Evolutionary conservation across 2,329 filamentous ascomycete genomes (phyloP).

Genomic region (Scedosporium boydii): DNA sequence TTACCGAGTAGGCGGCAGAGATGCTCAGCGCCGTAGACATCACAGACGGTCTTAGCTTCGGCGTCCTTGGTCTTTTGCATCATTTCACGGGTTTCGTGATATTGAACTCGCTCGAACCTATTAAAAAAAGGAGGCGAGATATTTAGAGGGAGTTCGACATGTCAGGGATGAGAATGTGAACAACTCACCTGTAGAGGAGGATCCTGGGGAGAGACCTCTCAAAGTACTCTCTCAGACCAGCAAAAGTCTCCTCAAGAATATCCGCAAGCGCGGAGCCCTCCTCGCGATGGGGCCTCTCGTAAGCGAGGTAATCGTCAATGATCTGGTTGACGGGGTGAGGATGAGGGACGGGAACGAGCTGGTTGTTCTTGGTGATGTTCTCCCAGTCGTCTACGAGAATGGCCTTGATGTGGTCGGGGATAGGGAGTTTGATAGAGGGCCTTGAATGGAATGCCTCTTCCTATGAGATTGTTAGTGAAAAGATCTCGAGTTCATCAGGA

Average conservation of each 20-base stretch:
- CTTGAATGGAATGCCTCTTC: constrained; percentile 80
- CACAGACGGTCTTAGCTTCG: constrained; percentile 61
- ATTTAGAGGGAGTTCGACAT: too few species aligned
- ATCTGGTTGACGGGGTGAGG: constrained; percentile 66
- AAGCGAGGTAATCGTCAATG: constrained; percentile 67
- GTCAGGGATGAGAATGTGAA: background rate
- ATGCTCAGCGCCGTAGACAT: constrained; percentile 91
- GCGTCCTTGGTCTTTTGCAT: constrained; percentile 57
- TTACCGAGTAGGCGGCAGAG: constrained; percentile 82
- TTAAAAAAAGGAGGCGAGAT: background rate
- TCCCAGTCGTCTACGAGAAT: constrained; percentile 98
- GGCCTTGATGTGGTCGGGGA: constrained; percentile 85
- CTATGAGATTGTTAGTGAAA: constrained; percentile 34
- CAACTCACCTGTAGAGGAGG: constrained; percentile 63
- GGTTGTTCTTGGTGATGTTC: constrained; percentile 90
- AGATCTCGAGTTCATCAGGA: background rate
- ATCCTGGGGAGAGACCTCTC: constrained; percentile 82
- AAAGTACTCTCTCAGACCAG: constrained; percentile 87
- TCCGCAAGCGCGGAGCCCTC: constrained; percentile 64
- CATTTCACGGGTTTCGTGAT: constrained; percentile 63
- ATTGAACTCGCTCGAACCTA: constrained; percentile 86
- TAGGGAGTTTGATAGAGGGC: constrained; percentile 74
- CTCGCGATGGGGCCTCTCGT: constrained; percentile 57
- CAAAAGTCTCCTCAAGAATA: constrained; percentile 80
- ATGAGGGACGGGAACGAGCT: constrained; percentile 78